Evolutionary conservation across 768 basidiomycete genomes (phyloP), one percentile per base, ranked within the genome.

Genomic region (Exidia glandulosa): DNA sequence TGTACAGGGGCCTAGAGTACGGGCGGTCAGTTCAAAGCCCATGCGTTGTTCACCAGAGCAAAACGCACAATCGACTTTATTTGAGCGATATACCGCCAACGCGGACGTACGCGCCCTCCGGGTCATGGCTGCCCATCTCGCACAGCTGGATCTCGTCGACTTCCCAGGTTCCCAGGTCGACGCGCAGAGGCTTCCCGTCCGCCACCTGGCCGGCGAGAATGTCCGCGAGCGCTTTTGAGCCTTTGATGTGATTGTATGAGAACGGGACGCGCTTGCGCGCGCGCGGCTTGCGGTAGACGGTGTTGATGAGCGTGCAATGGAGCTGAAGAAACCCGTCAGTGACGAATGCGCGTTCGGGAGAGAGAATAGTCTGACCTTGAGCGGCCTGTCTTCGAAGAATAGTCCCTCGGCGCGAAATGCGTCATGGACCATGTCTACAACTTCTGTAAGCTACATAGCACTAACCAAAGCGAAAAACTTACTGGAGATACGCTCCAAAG

Each of bases 61-160:
- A n/a, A n/a, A n/a, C n/a, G n/a, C n/a, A n/a, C n/a, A n/a, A n/a
- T n/a, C n/a, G n/a, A n/a, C n/a, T n/a, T n/a, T n/a, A n/a, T n/a
- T n/a, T n/a, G n/a, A 63, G 31, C n/a, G 50, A 57, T 3, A 64
- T 47, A 34, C 45, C 47, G 19, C 63, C 72, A 10, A 70, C 72
- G 5, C 64, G 66, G 19, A 83, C 75, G 65, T 88, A 89, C 67
- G 82, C 84, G 14, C 81, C 84, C 61, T 84, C 76, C 0, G 74
- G 74, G 0, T 81, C 85, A 63, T 77, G 77, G 63, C 86, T 86
- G 0, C 87, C 85, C 87, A 88, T 87, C 48, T 77, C 73, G 73
- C 86, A 88, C 32, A 88, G 73, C 67, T 88, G 81, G 12, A 88
- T 70, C 63, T 83, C 80, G 32, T 76, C 68, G 7, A 86, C 78